Evolutionary conservation across 768 basidiomycete genomes (phyloP), one percentile per base, ranked within the genome.

Genomic region (Amanita thiersii): DNA sequence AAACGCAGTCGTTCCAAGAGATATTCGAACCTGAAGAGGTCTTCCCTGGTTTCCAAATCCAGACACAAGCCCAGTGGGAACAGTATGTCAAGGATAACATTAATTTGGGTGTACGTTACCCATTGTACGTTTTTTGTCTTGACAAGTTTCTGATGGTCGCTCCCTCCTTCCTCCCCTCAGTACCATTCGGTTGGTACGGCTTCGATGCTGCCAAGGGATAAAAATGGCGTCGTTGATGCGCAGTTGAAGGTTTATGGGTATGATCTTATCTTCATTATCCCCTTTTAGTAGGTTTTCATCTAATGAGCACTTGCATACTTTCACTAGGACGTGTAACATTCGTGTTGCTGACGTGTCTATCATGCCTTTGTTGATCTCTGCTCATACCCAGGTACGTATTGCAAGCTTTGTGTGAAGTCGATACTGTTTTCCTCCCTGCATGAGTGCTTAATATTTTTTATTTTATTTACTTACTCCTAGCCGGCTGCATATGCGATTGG

Each of bases 281-380:
- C 15, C 33, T 17, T 26, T 25, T 15, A 18, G 15, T 37, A 3
- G 37, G 9, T n/a, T 4, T 24, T 26, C 12, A n/a, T 2, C 11
- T 33, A 15, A 6, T 29, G 14, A 29, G n/a, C n/a, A n/a, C n/a
- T n/a, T n/a, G n/a, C 5, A 12, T n/a, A 8, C 24, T 12, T 58
- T 63, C 0, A 59, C 56, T 47, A 70, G 69, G 10, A 69, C 69
- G 1, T 50, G 45, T 12, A 74, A 74, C 44, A 32, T 74, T 17
- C 67, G 73, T 7, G 68, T 75, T 15, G 68, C 59, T 9, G 73
- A 74, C 47, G 36, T 61, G 2, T 70, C 68, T 2, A 51, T 73
- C 31, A 28, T 69, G 9, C 69, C 72, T 2, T 46, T 70, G 21
- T 61, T 62, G 10, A 47, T 67, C 33, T 60, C 62, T 3, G 57